Base-by-base conservation (phyloP, 164 flowering plant genomes). In the Chimonanthus salicifolius region DNA sequence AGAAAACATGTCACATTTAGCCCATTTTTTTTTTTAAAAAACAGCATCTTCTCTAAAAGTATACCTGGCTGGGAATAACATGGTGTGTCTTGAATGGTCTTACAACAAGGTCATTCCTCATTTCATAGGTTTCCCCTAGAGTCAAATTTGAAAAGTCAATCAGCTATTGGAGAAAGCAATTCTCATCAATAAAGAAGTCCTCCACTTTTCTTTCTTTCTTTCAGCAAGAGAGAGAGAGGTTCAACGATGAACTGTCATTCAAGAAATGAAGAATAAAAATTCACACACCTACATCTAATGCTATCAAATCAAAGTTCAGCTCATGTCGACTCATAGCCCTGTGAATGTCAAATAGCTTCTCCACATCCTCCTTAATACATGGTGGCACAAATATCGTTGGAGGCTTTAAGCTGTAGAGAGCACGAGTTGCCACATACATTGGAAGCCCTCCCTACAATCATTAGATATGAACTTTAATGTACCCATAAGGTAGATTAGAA, bases 381-480 rank as follows among this genome's bases (percentile, higher is more conserved):
- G 99, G 93, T 68, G 99, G 98, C 63, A 94, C 95, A 82, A 96
- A 86, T 15, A 96, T 78, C 10, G 97, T 92, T 7, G 98, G 97
- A 78, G 98, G 98, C 71, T 88, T 89, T 70, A 96, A 87, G 81
- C 77, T 87, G 87, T 96, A 96, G 62, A 96, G 85, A 47, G 87
- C 99, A 76, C 99, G 98, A 51, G 97, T 92, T 18, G 99, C 99
- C 5, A 94, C 87, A 85, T 96, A 96, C 97, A 94, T 92, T 8
- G 99, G 99, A 72, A 94, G 84, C 70, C 99, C 99, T 54, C 99
- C 99, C 99, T 96, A 84, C 76, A 80, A 49, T 60, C n/a, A 62
- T 4, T 20, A 2, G 44, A 65, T 7, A 74, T 68, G 33, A 68
- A 16, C 15, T 51, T 16, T 10, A 58, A 64, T 43, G 62, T 43